Evolutionary conservation across 345 rosid species (phyloP).

Genomic region (Psidium friedrichsthalianum): DNA sequence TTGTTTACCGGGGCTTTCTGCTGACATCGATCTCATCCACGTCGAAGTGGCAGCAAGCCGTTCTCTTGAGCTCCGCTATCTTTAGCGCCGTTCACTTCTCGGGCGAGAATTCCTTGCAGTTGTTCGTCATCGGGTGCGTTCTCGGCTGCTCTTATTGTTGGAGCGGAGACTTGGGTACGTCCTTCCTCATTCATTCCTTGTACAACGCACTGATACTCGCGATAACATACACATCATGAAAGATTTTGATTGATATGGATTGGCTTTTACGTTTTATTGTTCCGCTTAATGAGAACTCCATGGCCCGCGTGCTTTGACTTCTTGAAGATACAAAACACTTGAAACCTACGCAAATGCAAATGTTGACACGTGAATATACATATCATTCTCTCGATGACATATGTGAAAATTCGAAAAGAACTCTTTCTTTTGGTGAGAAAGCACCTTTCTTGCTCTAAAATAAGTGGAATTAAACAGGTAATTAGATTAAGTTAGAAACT

Average conservation of each 20-base stretch:
- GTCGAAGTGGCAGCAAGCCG: constrained; percentile 51
- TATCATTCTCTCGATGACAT: not conserved
- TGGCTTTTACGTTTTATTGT: not conserved
- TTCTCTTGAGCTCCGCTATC: constrained; percentile 47
- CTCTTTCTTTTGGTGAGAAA: not conserved
- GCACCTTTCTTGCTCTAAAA: not conserved
- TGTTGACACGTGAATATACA: not conserved
- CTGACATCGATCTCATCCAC: constrained; percentile 45
- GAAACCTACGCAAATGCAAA: not conserved
- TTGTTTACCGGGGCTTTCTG: constrained; percentile 70
- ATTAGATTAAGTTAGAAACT: not conserved
- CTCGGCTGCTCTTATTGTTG: constrained; percentile 69
- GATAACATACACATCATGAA: constrained; percentile 18
- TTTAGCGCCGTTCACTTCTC: constrained; percentile 81
- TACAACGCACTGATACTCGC: constrained; percentile 63
- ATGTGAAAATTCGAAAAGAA: not conserved
- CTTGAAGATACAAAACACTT: not conserved
- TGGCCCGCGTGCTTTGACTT: not conserved
- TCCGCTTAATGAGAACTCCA: not conserved
- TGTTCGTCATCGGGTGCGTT: constrained; percentile 58
- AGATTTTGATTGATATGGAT: not conserved
- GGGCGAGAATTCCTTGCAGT: constrained; percentile 43
- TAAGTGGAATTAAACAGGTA: not conserved
- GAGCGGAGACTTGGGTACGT: constrained; percentile 55
- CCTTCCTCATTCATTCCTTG: constrained; percentile 56